Evolutionary conservation across 2,329 filamentous ascomycete species (phyloP).

Genomic region (Chaetomium olivaceum): DNA sequence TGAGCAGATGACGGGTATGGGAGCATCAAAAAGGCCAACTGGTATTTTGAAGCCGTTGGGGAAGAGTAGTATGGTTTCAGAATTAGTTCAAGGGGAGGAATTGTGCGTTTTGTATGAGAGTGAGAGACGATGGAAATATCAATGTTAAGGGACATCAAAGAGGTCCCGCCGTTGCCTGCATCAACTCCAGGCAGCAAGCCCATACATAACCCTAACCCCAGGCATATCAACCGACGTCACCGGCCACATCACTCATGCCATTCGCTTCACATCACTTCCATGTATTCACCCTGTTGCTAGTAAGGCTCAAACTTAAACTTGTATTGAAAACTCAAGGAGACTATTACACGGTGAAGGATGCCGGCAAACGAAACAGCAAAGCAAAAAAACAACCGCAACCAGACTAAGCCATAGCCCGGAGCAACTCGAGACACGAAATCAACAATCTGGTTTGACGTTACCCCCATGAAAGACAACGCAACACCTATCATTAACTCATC

Average conservation of each 20-base stretch:
- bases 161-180: slow-evolving; percentile 17
- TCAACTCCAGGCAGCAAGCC: slow-evolving; percentile 22
- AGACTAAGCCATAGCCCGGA: not conserved
- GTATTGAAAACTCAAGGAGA: slow-evolving; percentile 2
- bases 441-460: slow-evolving; percentile 1
- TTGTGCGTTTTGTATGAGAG: not conserved
- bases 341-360: not conserved
- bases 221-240: slow-evolving; percentile 2
- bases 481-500: not conserved
- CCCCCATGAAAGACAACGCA: not conserved
- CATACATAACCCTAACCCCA: slow-evolving; percentile 27
- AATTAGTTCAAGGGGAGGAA: not conserved
- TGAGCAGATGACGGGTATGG: not conserved
- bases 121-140: not conserved
- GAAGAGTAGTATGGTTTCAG: not conserved
- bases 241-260: not conserved
- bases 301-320: not conserved
- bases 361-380: not conserved
- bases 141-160: not conserved
- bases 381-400: not conserved
- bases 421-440: not conserved
- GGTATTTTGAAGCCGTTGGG: not conserved
- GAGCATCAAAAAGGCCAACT: not conserved
- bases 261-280: not conserved
- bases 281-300: not conserved